These are phyloP conservation scores for Arthrinium phaeospermum DNA, from an alignment of 2,329 filamentous ascomycete genomes.

Conservation along the genomic window DNA sequence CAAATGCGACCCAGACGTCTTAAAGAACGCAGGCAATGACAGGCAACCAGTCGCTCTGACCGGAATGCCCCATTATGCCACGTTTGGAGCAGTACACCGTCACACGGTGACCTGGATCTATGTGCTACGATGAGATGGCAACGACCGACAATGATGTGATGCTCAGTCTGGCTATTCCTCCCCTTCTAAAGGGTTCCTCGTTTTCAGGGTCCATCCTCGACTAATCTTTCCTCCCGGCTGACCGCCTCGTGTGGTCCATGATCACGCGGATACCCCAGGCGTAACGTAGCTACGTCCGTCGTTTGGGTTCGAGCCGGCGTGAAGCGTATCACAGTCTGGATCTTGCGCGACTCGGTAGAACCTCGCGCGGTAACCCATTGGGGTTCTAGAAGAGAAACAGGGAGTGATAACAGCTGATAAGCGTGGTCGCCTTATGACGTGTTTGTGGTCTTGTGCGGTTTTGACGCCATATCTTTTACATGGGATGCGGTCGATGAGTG, in stretches of 20 bases:
- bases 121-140: not conserved
- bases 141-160: not conserved
- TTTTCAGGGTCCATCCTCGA: not conserved
- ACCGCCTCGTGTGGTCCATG: not conserved
- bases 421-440: not conserved
- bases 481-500: not conserved
- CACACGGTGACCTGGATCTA: not conserved
- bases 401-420: not conserved
- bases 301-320: not conserved
- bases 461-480: not conserved
- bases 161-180: not conserved
- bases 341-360: not conserved
- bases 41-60: not conserved
- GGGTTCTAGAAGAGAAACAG: not conserved
- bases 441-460: not conserved
- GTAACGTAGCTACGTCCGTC: not conserved
- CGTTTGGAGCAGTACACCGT: not conserved
- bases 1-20: not conserved
- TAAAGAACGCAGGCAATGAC: not conserved
- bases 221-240: not conserved
- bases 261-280: not conserved
- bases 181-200: accelerated
- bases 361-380: not conserved
- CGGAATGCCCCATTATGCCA: not conserved
- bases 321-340: not conserved